These are phyloP conservation scores for Ustilago shanxiensis DNA, from an alignment of 1,284 basidiomycete species.

Conservation along the genomic window DNA sequence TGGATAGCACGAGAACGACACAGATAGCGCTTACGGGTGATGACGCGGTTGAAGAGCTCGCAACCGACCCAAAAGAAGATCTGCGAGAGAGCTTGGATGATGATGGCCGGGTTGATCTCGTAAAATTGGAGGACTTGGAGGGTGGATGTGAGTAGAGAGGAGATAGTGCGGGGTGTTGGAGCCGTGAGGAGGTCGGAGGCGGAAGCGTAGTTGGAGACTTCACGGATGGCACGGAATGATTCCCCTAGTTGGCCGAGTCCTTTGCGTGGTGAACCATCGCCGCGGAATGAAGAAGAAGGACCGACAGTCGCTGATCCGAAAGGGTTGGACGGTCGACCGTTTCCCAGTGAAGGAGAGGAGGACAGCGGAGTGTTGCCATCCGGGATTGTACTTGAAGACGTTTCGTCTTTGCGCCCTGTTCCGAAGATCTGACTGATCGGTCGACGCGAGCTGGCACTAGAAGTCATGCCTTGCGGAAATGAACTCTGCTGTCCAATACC, in stretches of 20 bases:
- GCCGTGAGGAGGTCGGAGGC: slow-evolving; percentile 48
- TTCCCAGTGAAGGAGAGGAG: slow-evolving; percentile 34
- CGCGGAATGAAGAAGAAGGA: slow-evolving; percentile 28
- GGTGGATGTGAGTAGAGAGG: slow-evolving; percentile 86
- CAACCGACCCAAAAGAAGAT: slow-evolving; percentile 86
- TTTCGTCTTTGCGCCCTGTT: slow-evolving; percentile 16
- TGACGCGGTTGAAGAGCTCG: slow-evolving; percentile 94
- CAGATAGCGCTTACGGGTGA: slow-evolving; percentile 94
- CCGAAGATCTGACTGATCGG: slow-evolving; percentile 59
- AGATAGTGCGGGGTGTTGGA: slow-evolving; percentile 76
- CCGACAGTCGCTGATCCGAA: slow-evolving; percentile 32
- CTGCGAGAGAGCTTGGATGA: slow-evolving; percentile 93
- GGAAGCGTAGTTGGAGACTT: slow-evolving; percentile 48
- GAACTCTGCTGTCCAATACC: slow-evolving; percentile 36
- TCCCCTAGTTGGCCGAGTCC: slow-evolving; percentile 14
- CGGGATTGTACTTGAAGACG: neutral
- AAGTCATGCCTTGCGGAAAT: slow-evolving; percentile 26
- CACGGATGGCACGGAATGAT: slow-evolving; percentile 36
- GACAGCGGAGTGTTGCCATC: slow-evolving; percentile 10
- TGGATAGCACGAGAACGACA: slow-evolving; percentile 91
- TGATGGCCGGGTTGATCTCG: slow-evolving; percentile 89
- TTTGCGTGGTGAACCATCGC: slow-evolving; percentile 29
- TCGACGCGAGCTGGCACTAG: slow-evolving; percentile 44
- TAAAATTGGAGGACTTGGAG: slow-evolving; percentile 87
- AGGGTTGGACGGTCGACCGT: slow-evolving; percentile 25